phyloP scores from a whole-genome alignment of 257 asterid genomes.

The Nicotiana sylvestris region DNA sequence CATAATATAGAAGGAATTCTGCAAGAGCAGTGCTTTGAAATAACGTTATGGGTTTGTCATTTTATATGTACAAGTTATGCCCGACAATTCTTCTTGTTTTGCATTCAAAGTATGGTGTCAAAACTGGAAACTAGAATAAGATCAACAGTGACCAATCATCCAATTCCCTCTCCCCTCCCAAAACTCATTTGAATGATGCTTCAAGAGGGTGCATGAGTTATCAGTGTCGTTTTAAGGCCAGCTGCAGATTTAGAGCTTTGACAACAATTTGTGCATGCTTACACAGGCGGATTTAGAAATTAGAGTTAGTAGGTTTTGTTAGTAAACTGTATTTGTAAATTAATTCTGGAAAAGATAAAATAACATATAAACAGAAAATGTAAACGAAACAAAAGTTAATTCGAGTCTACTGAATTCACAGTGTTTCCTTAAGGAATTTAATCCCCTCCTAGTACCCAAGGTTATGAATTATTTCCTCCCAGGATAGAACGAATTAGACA shows the following conservation, averaged over 20 bases:
- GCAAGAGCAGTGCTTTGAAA: neutral
- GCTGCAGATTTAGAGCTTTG: neutral
- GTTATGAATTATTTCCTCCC: too few relatives aligned
- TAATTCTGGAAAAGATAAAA: too few relatives aligned
- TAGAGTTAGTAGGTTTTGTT: neutral
- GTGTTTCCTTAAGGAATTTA: too few relatives aligned
- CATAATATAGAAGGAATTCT: neutral
- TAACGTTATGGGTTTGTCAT: slow-evolving; percentile 22
- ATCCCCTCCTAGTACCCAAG: too few relatives aligned
- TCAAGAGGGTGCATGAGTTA: neutral
- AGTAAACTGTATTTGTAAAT: too few relatives aligned
- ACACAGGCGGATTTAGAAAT: neutral
- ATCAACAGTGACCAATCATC: neutral
- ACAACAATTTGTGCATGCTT: neutral
- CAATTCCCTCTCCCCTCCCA: neutral
- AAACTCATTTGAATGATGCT: neutral
- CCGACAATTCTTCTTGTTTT: slow-evolving; percentile 1
- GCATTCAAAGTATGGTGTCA: neutral
- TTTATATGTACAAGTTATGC: slow-evolving; percentile 4
- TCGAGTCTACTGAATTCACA: too few relatives aligned
- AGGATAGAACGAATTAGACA: too few relatives aligned
- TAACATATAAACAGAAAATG: too few relatives aligned
- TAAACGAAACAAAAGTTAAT: too few relatives aligned
- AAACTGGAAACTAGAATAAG: neutral
- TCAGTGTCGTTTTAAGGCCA: neutral